Evolutionary conservation across 1,284 basidiomycete species (phyloP).

Genomic region (Prillingera fragicola): DNA sequence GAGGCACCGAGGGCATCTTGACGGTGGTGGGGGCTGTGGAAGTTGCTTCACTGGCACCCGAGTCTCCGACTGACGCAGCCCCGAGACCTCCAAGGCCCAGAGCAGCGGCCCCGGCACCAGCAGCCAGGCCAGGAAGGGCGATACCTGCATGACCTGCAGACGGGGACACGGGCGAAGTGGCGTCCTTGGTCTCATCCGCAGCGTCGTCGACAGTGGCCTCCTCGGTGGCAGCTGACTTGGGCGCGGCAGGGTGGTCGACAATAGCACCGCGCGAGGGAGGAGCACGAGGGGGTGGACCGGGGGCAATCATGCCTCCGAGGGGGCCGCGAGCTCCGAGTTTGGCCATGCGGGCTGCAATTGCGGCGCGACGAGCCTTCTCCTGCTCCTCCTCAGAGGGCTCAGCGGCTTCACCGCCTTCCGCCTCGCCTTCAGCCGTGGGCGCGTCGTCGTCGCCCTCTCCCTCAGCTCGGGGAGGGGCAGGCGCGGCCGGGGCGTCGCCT

Average conservation of each 20-base stretch:
- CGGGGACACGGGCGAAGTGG: too few relatives aligned
- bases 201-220: background rate
- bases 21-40: conserved; percentile 24
- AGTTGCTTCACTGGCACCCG: background rate
- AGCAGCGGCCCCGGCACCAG: conserved; percentile 1
- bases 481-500: conserved; percentile 31
- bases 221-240: background rate
- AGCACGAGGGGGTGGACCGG: too few relatives aligned
- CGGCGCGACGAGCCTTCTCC: conserved; percentile 48
- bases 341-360: conserved; percentile 51
- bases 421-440: conserved; percentile 21
- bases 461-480: conserved; percentile 7
- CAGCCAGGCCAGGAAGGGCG: conserved; percentile 20
- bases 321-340: conserved; percentile 49
- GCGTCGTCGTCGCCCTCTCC: conserved; percentile 36
- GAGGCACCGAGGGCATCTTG: conserved; percentile 38
- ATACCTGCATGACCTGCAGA: too few relatives aligned
- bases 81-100: background rate
- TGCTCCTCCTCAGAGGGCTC: conserved; percentile 45
- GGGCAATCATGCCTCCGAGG: conserved; percentile 47
- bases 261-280: too few relatives aligned
- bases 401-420: conserved; percentile 27
- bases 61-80: background rate
- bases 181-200: background rate
- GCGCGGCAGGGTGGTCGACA: too few relatives aligned